phyloP scores from a whole-genome alignment of 768 basidiomycete genomes.

The Pleurotus citrinopileatus region DNA sequence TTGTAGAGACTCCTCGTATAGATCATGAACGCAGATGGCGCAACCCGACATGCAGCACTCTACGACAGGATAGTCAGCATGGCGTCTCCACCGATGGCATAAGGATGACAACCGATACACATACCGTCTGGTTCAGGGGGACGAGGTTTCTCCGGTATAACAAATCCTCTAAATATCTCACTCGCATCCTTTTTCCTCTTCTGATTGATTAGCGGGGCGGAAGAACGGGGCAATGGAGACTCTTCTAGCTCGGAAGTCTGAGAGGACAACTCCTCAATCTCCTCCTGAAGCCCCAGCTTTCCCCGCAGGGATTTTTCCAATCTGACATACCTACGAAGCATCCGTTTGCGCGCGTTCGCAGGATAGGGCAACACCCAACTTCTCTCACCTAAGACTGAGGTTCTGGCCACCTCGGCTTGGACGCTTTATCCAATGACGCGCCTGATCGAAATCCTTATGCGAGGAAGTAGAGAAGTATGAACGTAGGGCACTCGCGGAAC shows the following conservation, averaged over 20 bases:
- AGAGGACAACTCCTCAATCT: constrained; percentile 23
- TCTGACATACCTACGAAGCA: constrained; percentile 46
- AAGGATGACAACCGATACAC: constrained; percentile 16
- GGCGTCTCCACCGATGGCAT: neutral
- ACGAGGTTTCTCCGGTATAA: constrained; percentile 59
- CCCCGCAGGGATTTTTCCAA: constrained; percentile 53
- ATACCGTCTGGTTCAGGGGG: constrained; percentile 67
- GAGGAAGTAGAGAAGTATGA: neutral
- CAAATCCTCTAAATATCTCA: constrained; percentile 47
- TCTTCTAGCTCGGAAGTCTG: constrained; percentile 8
- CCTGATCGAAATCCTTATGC: neutral
- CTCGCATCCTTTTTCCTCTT: constrained; percentile 8
- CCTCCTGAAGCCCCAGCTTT: constrained; percentile 32
- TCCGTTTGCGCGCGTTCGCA: neutral
- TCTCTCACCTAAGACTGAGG: constrained; percentile 24
- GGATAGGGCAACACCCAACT: neutral
- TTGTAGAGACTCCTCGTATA: constrained; percentile 73
- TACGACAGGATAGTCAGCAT: constrained; percentile 23
- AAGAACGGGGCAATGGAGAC: neutral
- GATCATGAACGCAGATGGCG: constrained; percentile 86
- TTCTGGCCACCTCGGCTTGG: constrained; percentile 51
- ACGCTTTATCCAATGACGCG: constrained; percentile 18
- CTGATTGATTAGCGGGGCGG: neutral
- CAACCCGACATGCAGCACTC: constrained; percentile 97
- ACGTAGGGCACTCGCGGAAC: neutral